These are phyloP conservation scores for Pleurotus sapidus DNA, from an alignment of 768 basidiomycete species.

Conservation along the genomic window DNA sequence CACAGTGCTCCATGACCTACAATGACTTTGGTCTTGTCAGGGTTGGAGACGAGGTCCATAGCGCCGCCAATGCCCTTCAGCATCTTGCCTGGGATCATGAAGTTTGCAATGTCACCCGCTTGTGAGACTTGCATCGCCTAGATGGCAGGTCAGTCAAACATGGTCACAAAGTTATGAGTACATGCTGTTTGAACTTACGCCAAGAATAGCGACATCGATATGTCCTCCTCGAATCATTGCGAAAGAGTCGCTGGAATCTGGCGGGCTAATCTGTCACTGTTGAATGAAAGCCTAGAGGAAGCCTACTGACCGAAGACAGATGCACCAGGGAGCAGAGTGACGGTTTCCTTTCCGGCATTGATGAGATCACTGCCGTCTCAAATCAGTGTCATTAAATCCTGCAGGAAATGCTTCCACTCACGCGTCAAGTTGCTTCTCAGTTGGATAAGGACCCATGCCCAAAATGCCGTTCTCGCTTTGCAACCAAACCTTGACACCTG, in stretches of 20 bases:
- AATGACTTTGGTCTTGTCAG: conserved; percentile 91
- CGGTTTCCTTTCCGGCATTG: conserved; percentile 93
- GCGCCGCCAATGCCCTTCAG: conserved; percentile 94
- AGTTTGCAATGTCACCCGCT: conserved; percentile 93
- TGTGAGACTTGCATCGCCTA: conserved; percentile 96
- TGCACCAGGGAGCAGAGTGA: conserved; percentile 89
- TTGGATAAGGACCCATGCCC: conserved; percentile 90
- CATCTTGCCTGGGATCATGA: conserved; percentile 96
- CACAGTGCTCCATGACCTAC: conserved; percentile 87
- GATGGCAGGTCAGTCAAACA: conserved; percentile 1
- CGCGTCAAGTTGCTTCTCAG: conserved; percentile 77
- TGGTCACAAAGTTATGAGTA: not conserved
- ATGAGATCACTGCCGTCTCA: conserved; percentile 67
- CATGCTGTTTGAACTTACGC: conserved; percentile 46
- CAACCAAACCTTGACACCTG: conserved; percentile 79
- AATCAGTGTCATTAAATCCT: not conserved
- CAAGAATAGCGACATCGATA: conserved; percentile 90
- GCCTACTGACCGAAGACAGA: conserved; percentile 75
- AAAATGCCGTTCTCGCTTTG: conserved; percentile 92
- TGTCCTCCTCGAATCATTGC: conserved; percentile 98
- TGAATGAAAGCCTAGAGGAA: not conserved
- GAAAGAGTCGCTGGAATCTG: conserved; percentile 91
- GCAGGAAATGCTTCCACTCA: conserved; percentile 32
- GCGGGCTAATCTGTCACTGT: not conserved
- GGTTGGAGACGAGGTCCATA: conserved; percentile 96